Percentiles rank a stretch among this genome's conserved stretches.
These are phyloP conservation scores for Salinomyces thailandicus DNA, from an alignment of 2,329 filamentous ascomycete genomes.

Conservation along the genomic window DNA sequence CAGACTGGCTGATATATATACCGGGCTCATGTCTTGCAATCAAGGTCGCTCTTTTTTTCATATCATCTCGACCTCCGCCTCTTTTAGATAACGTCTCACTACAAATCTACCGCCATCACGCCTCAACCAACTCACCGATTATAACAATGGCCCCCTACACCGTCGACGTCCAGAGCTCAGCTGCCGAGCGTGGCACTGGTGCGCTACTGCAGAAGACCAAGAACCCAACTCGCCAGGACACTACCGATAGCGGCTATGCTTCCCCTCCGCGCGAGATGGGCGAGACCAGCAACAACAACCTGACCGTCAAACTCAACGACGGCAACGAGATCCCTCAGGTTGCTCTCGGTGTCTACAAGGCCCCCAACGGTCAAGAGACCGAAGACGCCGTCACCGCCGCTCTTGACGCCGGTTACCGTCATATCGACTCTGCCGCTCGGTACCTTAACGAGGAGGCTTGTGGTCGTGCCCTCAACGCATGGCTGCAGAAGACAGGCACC, in stretches of 20 bases:
- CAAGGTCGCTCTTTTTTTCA: no score
- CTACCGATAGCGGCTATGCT: background rate
- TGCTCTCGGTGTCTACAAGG: slow-evolving; percentile 76
- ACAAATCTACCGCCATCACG: no score
- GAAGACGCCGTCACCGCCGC: slow-evolving; percentile 69
- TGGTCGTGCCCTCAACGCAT: slow-evolving; percentile 70
- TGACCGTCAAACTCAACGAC: slow-evolving; percentile 17
- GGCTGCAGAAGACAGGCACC: slow-evolving; percentile 51
- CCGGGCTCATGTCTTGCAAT: no score
- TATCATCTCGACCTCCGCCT: no score
- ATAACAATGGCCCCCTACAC: no score
- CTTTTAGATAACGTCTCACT: no score
- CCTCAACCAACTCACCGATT: no score
- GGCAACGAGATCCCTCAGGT: slow-evolving; percentile 55
- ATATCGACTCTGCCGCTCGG: slow-evolving; percentile 56
- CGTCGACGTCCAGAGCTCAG: background rate
- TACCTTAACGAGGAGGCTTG: slow-evolving; percentile 76
- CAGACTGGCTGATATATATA: no score
- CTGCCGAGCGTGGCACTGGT: background rate
- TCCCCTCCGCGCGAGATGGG: background rate
- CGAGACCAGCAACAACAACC: background rate
- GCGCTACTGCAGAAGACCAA: background rate
- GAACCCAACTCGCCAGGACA: background rate
- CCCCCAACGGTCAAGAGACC: slow-evolving; percentile 51
- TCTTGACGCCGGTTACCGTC: slow-evolving; percentile 51